These are phyloP conservation scores for Colletotrichum sidae DNA, from an alignment of 2,329 filamentous ascomycete genomes.

Conservation along the genomic window DNA sequence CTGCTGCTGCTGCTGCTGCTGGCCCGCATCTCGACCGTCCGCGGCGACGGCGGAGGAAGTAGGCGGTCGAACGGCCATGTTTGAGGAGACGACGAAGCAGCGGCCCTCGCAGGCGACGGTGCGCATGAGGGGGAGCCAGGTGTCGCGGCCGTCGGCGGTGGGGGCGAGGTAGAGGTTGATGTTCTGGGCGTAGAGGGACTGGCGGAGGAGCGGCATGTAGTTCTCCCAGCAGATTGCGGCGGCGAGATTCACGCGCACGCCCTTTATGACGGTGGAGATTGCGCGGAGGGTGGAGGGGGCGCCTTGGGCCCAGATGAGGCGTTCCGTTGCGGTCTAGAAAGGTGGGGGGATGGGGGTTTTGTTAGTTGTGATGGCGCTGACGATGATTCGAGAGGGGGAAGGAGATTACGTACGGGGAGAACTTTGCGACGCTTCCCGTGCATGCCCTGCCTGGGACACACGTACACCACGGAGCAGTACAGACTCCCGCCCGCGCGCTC, in stretches of 20 bases:
- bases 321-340: conserved; percentile 77
- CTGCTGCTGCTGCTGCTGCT: not conserved
- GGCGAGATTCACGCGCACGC: conserved; percentile 82
- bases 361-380: conserved; percentile 1
- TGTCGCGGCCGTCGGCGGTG: conserved; percentile 85
- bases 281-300: conserved; percentile 82
- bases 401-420: conserved; percentile 75
- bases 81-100: conserved; percentile 86
- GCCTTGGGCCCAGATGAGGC: conserved; percentile 90
- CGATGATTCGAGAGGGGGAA: not conserved
- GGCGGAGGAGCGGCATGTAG: conserved; percentile 91
- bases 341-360: not conserved
- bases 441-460: conserved; percentile 78
- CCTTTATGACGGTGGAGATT: conserved; percentile 82
- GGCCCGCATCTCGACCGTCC: not conserved
- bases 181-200: conserved; percentile 88
- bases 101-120: conserved; percentile 85
- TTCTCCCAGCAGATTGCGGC: conserved; percentile 97
- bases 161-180: conserved; percentile 93
- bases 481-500: conserved; percentile 85
- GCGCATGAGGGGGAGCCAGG: conserved; percentile 85
- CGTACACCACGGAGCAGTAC: conserved; percentile 86
- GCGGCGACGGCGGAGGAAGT: not conserved
- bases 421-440: conserved; percentile 92
- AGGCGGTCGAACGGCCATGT: conserved; percentile 79